phyloP scores from a whole-genome alignment of 371 early-diverging fungal species.

The Haplosporangium sp. region DNA sequence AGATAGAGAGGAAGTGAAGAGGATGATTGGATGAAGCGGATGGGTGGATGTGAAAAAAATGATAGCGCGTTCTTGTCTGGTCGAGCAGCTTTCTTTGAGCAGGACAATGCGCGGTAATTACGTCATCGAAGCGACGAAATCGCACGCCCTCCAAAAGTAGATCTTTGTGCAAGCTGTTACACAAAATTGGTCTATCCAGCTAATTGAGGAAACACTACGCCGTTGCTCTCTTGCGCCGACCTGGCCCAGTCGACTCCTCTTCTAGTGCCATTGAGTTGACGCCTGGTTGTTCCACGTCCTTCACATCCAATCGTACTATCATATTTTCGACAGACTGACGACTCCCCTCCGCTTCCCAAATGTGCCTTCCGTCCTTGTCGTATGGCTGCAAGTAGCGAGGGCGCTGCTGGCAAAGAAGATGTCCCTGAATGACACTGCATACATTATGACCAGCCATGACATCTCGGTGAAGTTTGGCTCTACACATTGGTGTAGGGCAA shows the following conservation, averaged over 20 bases:
- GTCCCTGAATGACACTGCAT: conserved; percentile 3
- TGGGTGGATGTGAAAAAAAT: too few relatives aligned
- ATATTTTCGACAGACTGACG: neutral
- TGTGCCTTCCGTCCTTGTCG: conserved; percentile 8
- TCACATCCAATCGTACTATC: conserved; percentile 2
- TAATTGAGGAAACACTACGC: conserved; percentile 6
- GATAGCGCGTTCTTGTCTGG: too few relatives aligned
- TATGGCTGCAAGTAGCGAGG: conserved; percentile 17
- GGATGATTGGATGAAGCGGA: too few relatives aligned
- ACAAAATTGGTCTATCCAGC: conserved; percentile 6
- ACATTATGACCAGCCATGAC: conserved; percentile 28
- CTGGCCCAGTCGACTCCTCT: conserved; percentile 2
- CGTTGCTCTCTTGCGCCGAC: conserved; percentile 10
- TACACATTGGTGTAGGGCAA: too few relatives aligned
- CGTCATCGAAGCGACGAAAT: too few relatives aligned
- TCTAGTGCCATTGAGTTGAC: neutral
- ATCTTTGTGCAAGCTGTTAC: too few relatives aligned
- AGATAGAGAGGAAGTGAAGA: neutral
- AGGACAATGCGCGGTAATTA: too few relatives aligned
- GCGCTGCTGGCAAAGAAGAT: conserved; percentile 9
- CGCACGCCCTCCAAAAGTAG: too few relatives aligned
- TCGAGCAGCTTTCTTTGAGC: too few relatives aligned
- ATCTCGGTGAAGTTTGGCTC: conserved; percentile 16
- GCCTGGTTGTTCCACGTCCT: conserved; percentile 8
- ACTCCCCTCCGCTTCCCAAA: conserved; percentile 5